Evolutionary conservation across 768 basidiomycete species (phyloP), one percentile per base, ranked within the genome.

Genomic region (Punctularia strigosozonata): DNA sequence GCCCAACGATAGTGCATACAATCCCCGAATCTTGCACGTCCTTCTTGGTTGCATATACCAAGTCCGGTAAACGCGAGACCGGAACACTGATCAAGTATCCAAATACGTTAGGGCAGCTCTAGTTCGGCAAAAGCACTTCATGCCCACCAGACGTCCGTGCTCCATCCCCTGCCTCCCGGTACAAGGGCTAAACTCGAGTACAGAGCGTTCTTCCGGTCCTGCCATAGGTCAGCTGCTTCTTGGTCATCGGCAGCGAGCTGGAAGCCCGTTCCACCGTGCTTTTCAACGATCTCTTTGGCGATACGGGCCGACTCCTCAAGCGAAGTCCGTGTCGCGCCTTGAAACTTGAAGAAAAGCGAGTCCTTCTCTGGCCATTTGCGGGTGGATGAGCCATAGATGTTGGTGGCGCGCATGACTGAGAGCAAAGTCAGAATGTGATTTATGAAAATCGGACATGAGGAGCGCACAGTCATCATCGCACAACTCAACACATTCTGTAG

Each of bases 401-500:
- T 79, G 26, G 69, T 66, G 4, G 79, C 70, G 24, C 62, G 56
- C 71, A 87, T 80, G 56, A 78, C 76, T 31, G n/a, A n/a, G n/a
- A n/a, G n/a, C n/a, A n/a, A n/a, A n/a, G n/a, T n/a, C n/a, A n/a
- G n/a, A n/a, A n/a, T n/a, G n/a, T n/a, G n/a, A n/a, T n/a, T n/a
- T n/a, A 38, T 14, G 28, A 19, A 34, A 10, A 14, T 8, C 15
- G 24, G 32, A 25, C 18, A 26, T 18, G 32, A 13, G 20, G 10
- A 7, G 52, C 71, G 45, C 50, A 77, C 80, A 81, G 39, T 72
- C 59, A 41, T 83, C 80, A 49, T 94, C 90, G 3, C 90, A 61
- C 6, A 92, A 72, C 51, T 95, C 90, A 23, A 91, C 74, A 49
- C 89, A 95, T 68, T 91, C 87, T 81, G 47, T n/a, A n/a, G 5